Conservation (phyloP, 2,329 filamentous ascomycete species). For the Cladosporium sp. region DNA sequence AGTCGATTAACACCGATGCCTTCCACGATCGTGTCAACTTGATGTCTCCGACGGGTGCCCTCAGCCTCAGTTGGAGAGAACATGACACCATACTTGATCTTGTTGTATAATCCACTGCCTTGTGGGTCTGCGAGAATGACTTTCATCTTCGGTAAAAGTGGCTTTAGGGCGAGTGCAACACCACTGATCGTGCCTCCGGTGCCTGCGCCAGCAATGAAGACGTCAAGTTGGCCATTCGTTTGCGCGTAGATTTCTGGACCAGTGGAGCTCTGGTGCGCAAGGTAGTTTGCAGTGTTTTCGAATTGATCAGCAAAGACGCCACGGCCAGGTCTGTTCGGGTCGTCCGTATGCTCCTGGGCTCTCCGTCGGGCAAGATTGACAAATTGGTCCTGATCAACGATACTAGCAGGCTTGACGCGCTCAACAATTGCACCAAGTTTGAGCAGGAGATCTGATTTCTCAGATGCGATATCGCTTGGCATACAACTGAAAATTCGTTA, state of each 20-base stretch:
- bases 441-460: constrained; percentile 83
- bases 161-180: constrained; percentile 77
- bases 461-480: constrained; percentile 82
- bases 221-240: constrained; percentile 68
- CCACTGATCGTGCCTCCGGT: constrained; percentile 92
- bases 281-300: constrained; percentile 83
- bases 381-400: constrained; percentile 88
- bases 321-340: constrained; percentile 55
- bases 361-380: constrained; percentile 82
- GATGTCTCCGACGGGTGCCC: constrained; percentile 79
- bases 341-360: constrained; percentile 66
- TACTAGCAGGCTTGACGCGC: constrained; percentile 82
- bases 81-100: constrained; percentile 90
- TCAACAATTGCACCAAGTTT: constrained; percentile 92
- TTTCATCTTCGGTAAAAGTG: constrained; percentile 57
- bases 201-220: constrained; percentile 88
- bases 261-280: constrained; percentile 74
- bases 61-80: constrained; percentile 85
- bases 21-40: constrained; percentile 94
- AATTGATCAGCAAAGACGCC: constrained; percentile 98
- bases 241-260: constrained; percentile 86
- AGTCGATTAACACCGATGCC: constrained; percentile 92
- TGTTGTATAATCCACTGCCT: constrained; percentile 89
- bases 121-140: constrained; percentile 90
- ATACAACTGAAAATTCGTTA: constrained; percentile 59